These are phyloP conservation scores for Aspergillus vadensis DNA, from an alignment of 2,329 filamentous ascomycete genomes.

Conservation along the genomic window DNA sequence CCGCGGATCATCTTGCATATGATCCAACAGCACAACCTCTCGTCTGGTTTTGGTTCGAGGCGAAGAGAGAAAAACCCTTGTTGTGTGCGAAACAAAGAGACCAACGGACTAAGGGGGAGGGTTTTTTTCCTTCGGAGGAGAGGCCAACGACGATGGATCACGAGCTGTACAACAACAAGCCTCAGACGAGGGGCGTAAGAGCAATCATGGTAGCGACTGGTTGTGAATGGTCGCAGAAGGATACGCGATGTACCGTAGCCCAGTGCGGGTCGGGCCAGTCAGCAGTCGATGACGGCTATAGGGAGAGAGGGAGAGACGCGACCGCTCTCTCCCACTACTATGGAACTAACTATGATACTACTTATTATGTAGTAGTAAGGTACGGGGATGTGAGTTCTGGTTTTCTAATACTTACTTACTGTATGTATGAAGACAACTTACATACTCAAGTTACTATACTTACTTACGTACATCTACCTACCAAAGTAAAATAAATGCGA, in stretches of 20 bases:
- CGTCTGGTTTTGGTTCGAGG: neutral
- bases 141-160: neutral
- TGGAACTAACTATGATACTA: neutral
- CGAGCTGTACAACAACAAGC: constrained; percentile 3
- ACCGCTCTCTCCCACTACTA: constrained; percentile 24
- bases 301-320: constrained; percentile 29
- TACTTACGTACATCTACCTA: constrained; percentile 10
- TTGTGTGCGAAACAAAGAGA: neutral
- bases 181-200: neutral
- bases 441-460: neutral
- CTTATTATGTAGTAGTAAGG: neutral
- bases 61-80: neutral
- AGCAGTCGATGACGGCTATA: constrained; percentile 22
- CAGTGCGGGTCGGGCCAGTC: constrained; percentile 28
- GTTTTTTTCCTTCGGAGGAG: neutral
- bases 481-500: constrained; percentile 14
- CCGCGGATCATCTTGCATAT: neutral
- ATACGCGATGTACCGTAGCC: constrained; percentile 3
- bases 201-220: constrained; percentile 3
- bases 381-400: constrained; percentile 6
- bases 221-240: constrained; percentile 5
- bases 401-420: neutral
- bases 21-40: neutral
- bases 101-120: neutral
- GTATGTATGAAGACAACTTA: neutral